A percentile compares a stretch with the other conserved stretches of the same genome.
These are phyloP conservation scores for Amorphotheca resinae DNA, from an alignment of 495 filamentous ascomycete species.

Conservation along the genomic window DNA sequence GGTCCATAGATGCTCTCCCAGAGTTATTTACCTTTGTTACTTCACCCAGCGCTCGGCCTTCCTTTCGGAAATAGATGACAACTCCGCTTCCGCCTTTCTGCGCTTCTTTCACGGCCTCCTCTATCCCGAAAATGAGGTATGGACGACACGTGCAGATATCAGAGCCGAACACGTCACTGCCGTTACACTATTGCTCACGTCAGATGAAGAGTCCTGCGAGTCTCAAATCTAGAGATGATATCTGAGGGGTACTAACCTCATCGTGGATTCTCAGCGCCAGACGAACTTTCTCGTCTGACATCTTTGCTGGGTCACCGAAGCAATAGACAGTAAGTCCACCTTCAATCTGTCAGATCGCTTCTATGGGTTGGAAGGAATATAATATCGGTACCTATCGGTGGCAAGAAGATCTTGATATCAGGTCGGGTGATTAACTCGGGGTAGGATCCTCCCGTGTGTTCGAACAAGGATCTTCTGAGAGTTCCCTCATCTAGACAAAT, in stretches of 20 bases:
- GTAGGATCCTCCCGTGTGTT: constrained; percentile 88
- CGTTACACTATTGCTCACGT: constrained; percentile 54
- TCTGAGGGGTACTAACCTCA: constrained; percentile 36
- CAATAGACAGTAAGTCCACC: constrained; percentile 94
- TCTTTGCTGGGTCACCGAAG: constrained; percentile 88
- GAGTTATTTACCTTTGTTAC: constrained; percentile 64
- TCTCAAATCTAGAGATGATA: not conserved
- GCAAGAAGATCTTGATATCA: constrained; percentile 92
- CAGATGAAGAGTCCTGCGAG: constrained; percentile 7
- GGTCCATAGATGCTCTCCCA: constrained; percentile 3
- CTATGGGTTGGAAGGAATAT: not conserved
- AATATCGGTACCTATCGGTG: constrained; percentile 57
- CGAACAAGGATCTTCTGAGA: constrained; percentile 77
- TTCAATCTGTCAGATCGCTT: constrained; percentile 18
- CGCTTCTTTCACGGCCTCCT: constrained; percentile 92
- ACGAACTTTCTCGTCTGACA: constrained; percentile 74
- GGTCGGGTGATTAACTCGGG: constrained; percentile 84
- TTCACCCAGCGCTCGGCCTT: constrained; percentile 90
- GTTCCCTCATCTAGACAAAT: constrained; percentile 61
- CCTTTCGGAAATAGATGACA: constrained; percentile 98
- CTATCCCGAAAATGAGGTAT: constrained; percentile 92
- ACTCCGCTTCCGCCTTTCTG: constrained; percentile 84
- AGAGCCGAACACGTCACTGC: constrained; percentile 94
- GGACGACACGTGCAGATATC: constrained; percentile 95
- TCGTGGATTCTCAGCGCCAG: constrained; percentile 90